Evolutionary conservation across 768 basidiomycete species (phyloP), one percentile per base, ranked within the genome.

Genomic region (Leucocoprinus birnbaumii): DNA sequence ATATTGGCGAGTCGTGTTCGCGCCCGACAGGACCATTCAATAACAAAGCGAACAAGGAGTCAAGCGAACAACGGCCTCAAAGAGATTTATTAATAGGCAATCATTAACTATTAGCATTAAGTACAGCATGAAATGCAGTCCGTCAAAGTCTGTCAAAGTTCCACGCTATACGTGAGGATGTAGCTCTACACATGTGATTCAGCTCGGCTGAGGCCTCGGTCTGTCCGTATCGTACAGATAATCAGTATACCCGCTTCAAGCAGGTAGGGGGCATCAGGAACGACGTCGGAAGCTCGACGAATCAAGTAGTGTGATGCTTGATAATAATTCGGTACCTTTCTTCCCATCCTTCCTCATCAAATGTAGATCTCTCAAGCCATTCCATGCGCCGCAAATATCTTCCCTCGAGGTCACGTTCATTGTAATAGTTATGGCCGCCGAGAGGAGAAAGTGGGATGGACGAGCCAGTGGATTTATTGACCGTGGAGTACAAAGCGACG

Each of bases 361-460:
- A 65, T 51, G 71, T 65, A 21, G 75, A 63, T 55, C 71, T 66
- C 19, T 69, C 64, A 10, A 82, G 62, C 79, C 76, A 81, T 13
- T 61, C 53, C 53, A 80, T 69, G 48, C 79, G 70, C 13, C 72
- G 70, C 13, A 67, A 34, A 9, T 78, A 63, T 3, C 46, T 21
- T 49, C 68, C 70, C 61, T 85, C 82, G 63, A 81, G 68, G 61
- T 84, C 79, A 31, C 81, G 70, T 14, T 73, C 73, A 55, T 77
- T 80, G 65, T 84, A 85, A 63, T 85, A 86, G 58, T 84, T 84
- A 63, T 86, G 83, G 2, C 84, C 84, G 11, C 83, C 83, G 26
- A 73, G 70, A 19, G 82, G 80, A 58, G 77, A 74, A 14, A 71
- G 53, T 19, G 54, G 48, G 22, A 48, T 43, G 9, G 60, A 60